These are phyloP conservation scores for Pleurozium schreberi DNA, from an alignment of 225 moss, liverwort and hornwort species.

Conservation along the genomic window DNA sequence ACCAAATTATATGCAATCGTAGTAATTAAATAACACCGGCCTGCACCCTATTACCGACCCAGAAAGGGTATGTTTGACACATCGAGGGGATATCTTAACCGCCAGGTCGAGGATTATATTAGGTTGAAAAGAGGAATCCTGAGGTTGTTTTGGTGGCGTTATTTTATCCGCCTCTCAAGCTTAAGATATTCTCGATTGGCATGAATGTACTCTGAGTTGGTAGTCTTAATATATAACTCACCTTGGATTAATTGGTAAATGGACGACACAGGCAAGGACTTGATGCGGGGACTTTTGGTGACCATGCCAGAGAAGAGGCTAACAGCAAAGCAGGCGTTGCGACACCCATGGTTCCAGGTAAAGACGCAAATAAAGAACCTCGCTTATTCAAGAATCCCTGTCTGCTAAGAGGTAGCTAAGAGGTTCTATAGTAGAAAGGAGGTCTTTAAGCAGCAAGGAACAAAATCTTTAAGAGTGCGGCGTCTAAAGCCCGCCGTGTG, in stretches of 20 bases:
- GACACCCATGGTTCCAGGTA: slow-evolving; percentile 76
- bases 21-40: background rate
- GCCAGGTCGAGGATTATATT: background rate
- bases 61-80: background rate
- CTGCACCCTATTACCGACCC: background rate
- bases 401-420: background rate
- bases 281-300: slow-evolving; percentile 49
- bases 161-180: background rate
- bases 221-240: background rate
- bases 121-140: background rate
- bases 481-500: background rate
- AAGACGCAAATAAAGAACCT: background rate
- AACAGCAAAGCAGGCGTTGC: slow-evolving; percentile 58
- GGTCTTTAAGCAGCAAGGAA: background rate
- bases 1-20: background rate
- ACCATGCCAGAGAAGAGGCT: slow-evolving; percentile 56
- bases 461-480: too few relatives aligned
- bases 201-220: background rate
- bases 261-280: slow-evolving; percentile 53
- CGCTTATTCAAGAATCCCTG: background rate
- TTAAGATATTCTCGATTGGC: background rate
- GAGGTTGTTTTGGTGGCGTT: background rate
- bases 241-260: background rate
- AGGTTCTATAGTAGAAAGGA: background rate
- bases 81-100: background rate